Percentiles rank a stretch among this genome's conserved stretches.
Evolutionary conservation across 176 grass and related monocot species (phyloP).

Genomic region (Eremochloa ophiuroides): DNA sequence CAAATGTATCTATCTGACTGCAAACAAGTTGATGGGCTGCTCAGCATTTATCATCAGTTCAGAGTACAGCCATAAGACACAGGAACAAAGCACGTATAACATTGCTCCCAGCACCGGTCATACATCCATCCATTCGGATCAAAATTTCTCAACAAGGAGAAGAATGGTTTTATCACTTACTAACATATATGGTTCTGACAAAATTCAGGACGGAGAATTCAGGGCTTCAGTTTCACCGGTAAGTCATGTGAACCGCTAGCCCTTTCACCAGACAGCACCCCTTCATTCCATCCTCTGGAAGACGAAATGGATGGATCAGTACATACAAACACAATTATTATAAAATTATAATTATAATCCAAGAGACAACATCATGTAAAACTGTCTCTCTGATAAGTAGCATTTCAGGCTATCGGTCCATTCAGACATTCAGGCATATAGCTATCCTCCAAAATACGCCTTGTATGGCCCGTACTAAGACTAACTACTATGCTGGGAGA

Average conservation of each 20-base stretch:
- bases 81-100: background rate
- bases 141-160: slow-evolving; percentile 7
- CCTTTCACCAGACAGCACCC: background rate
- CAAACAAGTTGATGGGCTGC: background rate
- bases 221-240: slow-evolving; percentile 12
- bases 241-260: background rate
- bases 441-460: background rate
- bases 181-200: background rate
- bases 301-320: slow-evolving; percentile 1
- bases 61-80: background rate
- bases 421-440: background rate
- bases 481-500: background rate
- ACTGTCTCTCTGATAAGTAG: background rate
- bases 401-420: background rate
- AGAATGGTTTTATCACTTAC: background rate
- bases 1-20: background rate
- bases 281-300: background rate
- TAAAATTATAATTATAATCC: too few species aligned
- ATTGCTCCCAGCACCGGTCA: background rate
- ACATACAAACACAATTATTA: background rate
- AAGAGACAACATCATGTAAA: background rate
- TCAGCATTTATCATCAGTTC: background rate
- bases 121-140: background rate
- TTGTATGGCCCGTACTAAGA: background rate
- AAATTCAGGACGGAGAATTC: slow-evolving; percentile 7